Base-by-base conservation (phyloP, 1,139 yeast species). In the Pichia inconspicua region DNA sequence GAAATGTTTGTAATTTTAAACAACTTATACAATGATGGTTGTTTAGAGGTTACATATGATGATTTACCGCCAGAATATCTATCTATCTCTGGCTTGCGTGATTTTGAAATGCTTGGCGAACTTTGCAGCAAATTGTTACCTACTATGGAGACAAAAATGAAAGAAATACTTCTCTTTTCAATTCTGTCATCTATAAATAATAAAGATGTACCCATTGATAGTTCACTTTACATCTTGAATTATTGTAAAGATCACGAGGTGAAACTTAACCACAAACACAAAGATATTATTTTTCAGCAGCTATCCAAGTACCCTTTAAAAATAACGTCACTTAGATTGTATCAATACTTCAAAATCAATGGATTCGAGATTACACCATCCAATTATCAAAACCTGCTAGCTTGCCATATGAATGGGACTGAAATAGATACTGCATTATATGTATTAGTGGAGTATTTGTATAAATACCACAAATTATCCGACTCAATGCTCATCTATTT, bases 361-460 rank as follows among this genome's bases (percentile, higher is more conserved):
- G 41, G 45, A 2, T 9, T 56, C 0, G 12, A 22, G 2, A 50
- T 58, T 14, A 30, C 50, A 2, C 34, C 44, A 4, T 31, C 45
- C 3, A 57, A 58, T 32, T 53, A 51, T 30, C 38, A 43, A 14
- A 41, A 49, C 17, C 32, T 59, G 14, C 7, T 60, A 47, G 50
- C 37, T 38, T 43, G 53, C 5, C 59, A 60, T 45, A 45, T 53
- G 5, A 41, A 34, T 30, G 65, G 65, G 2, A 44, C 36, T 5
- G 63, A 60, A 41, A 52, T 51, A 38, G 62, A 58, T 32, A 55
- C 60, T 3, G 17, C 60, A 1, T 57, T 50, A 34, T 40, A 53
- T n/a, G 15, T 58, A 10, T 41, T 57, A 8, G 27, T 51, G 1
- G 22, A 51, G 9, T 28, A 47, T 7, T 11, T 58, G 14, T 38